Conservation (phyloP, 345 rosid species). For the Tarenaya hassleriana region DNA sequence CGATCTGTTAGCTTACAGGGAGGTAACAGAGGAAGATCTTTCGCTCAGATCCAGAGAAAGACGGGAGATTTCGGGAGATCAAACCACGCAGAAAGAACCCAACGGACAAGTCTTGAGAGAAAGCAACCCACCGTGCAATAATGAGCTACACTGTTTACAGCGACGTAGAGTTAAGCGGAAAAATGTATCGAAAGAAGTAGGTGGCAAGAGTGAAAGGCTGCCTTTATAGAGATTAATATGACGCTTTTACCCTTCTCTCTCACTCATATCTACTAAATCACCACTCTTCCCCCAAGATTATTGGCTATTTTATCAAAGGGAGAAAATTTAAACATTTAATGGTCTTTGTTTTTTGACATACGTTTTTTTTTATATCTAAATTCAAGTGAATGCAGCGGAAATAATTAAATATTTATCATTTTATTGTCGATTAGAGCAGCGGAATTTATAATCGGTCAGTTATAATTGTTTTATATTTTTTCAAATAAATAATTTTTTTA, state of each 20-base stretch:
- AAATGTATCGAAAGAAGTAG: slow-evolving; percentile 9
- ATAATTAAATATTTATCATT: no score
- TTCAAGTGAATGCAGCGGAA: no score
- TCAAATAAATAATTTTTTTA: no score
- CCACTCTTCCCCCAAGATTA: neutral
- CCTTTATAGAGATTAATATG: slow-evolving; percentile 24
- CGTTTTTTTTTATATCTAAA: neutral
- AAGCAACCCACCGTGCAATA: slow-evolving; percentile 27
- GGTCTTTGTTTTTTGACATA: no score
- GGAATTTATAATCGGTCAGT: no score
- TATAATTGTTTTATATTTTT: no score
- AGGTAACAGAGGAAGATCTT: neutral
- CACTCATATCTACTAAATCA: slow-evolving; percentile 18
- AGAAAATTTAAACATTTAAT: no score
- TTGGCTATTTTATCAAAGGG: neutral
- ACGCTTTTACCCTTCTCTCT: slow-evolving; percentile 22
- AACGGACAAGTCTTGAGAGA: slow-evolving; percentile 22
- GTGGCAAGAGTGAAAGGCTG: slow-evolving; percentile 7
- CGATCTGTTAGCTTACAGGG: slow-evolving; percentile 21
- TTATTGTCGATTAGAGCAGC: no score
- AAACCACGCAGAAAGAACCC: slow-evolving; percentile 24
- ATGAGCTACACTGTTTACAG: no score
- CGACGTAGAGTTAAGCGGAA: neutral
- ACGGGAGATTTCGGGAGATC: slow-evolving; percentile 5
- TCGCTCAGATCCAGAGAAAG: slow-evolving; percentile 23